Percentiles rank a stretch among this genome's conserved stretches.
phyloP scores from a whole-genome alignment of 73 alveolate species.

The Paramecium bursaria region DNA sequence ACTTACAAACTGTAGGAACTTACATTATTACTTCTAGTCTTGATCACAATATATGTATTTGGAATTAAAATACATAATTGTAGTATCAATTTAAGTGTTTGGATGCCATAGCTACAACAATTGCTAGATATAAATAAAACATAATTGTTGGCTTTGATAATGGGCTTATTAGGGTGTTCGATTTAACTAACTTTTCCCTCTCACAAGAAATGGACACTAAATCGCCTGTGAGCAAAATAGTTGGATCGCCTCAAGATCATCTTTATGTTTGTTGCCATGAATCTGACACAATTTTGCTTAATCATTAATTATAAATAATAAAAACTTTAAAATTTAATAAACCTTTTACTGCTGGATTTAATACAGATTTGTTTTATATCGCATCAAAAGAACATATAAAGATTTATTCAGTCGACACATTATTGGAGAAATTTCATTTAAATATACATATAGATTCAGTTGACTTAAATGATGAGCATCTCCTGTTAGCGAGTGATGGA shows the following conservation, averaged over 20 bases:
- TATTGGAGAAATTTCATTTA: slow-evolving; percentile 29
- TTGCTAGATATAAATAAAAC: background rate
- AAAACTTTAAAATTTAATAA: slow-evolving; percentile 3
- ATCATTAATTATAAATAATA: slow-evolving; percentile 6
- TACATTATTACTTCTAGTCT: slow-evolving; percentile 32
- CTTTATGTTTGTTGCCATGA: slow-evolving; percentile 11
- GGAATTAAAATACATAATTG: slow-evolving; percentile 2
- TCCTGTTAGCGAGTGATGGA: slow-evolving; percentile 20
- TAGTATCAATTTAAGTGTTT: slow-evolving; percentile 50
- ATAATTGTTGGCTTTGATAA: slow-evolving; percentile 48
- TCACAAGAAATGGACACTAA: slow-evolving; percentile 42
- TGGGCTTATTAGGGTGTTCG: slow-evolving; percentile 34
- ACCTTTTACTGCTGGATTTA: background rate
- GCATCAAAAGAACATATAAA: slow-evolving; percentile 30
- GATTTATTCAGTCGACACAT: slow-evolving; percentile 10
- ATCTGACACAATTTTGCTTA: slow-evolving; percentile 1
- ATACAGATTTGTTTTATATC: slow-evolving; percentile 21
- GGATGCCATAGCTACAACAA: slow-evolving; percentile 14
- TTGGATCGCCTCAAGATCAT: slow-evolving; percentile 11
- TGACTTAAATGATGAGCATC: slow-evolving; percentile 44
- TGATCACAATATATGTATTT: slow-evolving; percentile 40
- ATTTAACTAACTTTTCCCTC: background rate
- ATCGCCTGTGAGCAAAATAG: background rate
- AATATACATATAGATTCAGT: slow-evolving; percentile 26
- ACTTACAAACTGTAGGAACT: background rate